Base-by-base conservation (phyloP, 1,139 yeast genomes). In the Hyphopichia wangnamkhiaoensis region DNA sequence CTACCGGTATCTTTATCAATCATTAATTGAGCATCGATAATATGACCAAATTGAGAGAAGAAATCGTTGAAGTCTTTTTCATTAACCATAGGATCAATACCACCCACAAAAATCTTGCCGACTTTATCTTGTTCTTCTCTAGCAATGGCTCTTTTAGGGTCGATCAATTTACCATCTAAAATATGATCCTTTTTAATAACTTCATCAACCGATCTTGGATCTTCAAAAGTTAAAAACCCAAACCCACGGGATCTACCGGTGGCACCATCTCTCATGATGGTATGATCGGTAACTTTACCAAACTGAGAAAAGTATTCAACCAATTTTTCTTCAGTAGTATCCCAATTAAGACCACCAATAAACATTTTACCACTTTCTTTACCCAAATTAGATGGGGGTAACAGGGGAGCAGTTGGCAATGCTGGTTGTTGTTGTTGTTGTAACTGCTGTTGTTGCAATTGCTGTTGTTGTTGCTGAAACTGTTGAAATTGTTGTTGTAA, bases 311-410 rank as follows among this genome's bases (percentile, higher is more conserved):
- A 93, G 63, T 93, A 93, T 42, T 82, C 83, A 46, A 79, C 82
- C 61, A 93, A 64, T 20, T 81, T 79, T 43, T 83, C 96, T 56
- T 93, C 98, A 7, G 95, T 84, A 21, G 99, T 93, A 57, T 93
- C 98, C 98, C 98, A 93, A 56, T 93, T 94, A 52, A 93, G 80
- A 38, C 99, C 99, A 49, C 99, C 99, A 61, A 93, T 82, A 59
- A 93, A 93, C 97, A 94, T 90, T 59, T 93, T 93, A 41, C 97
- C 96, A 46, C 79, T 77, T 36, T 68, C 76, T 40, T 58, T 63
- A 10, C 76, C 76, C 47, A 71, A 52, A 40, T 58, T 64, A 10
- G 76, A 69, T 13, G 71, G 71, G 15, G 54, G 43, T 30, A 49
- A 44, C 37, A 28, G 20, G 13, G 42, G 41, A 23, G 45, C 39